A percentile compares a stretch with the other conserved stretches of the same genome.
These are phyloP conservation scores for Combretum micranthum DNA, from an alignment of 345 rosid genomes.

Conservation along the genomic window DNA sequence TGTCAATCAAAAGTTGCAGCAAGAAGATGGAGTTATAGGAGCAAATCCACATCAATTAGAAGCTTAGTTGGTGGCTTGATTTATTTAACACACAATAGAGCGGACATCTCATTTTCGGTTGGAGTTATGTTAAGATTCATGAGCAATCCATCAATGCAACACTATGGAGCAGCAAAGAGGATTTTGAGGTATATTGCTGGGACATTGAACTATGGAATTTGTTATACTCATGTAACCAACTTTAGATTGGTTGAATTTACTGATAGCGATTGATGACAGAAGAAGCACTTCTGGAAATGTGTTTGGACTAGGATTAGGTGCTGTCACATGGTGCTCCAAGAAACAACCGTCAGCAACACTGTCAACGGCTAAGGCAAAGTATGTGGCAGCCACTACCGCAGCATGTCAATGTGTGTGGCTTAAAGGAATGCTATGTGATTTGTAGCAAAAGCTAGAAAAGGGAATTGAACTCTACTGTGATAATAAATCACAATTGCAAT, in stretches of 20 bases:
- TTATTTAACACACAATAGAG: neutral
- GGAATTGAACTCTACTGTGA: neutral
- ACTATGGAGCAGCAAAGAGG: too few species aligned
- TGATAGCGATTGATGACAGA: neutral
- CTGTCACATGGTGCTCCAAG: neutral
- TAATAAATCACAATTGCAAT: too few species aligned
- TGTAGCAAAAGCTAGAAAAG: neutral
- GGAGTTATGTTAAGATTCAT: neutral
- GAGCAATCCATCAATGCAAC: neutral
- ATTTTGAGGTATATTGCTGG: neutral
- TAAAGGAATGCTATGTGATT: neutral
- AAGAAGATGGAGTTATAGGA: too few species aligned
- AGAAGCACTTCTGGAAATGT: neutral
- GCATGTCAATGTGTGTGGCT: neutral
- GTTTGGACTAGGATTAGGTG: neutral
- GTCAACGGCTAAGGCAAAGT: neutral
- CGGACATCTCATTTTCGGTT: neutral
- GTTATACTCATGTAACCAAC: neutral
- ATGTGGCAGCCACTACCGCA: neutral
- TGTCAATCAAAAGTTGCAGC: too few species aligned
- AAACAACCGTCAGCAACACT: neutral
- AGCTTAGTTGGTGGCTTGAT: too few species aligned
- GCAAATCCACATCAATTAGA: too few species aligned
- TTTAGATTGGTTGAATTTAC: neutral
- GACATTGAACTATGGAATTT: neutral